Conservation (phyloP, 371 early-diverging fungal species). For the Mucor lusitanicus region DNA sequence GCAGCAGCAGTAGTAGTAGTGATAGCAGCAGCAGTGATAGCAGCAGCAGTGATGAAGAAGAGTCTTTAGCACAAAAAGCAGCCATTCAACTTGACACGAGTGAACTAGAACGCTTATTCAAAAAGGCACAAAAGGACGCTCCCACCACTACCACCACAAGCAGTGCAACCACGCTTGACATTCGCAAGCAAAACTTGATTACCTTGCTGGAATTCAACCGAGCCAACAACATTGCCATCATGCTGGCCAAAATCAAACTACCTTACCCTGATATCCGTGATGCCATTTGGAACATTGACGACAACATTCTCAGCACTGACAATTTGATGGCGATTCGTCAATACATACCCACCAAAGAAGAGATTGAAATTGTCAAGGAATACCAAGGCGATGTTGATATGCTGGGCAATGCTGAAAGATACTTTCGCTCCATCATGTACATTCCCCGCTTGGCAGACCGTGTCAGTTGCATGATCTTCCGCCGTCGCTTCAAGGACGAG, state of each 20-base stretch:
- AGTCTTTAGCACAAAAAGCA: not conserved
- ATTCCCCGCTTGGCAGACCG: conserved; percentile 73
- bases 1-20: conserved; percentile 24
- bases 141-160: not conserved
- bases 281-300: conserved; percentile 70
- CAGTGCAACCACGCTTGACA: not conserved
- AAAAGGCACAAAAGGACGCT: conserved; percentile 19
- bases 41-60: conserved; percentile 21
- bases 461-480: conserved; percentile 74
- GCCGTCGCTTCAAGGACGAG: conserved; percentile 71
- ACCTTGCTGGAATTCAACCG: conserved; percentile 65
- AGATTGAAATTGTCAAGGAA: conserved; percentile 65
- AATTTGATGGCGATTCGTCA: conserved; percentile 61
- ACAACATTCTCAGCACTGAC: conserved; percentile 55
- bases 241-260: conserved; percentile 70
- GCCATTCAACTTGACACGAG: conserved; percentile 32
- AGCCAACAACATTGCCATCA: conserved; percentile 70
- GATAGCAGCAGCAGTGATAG: conserved; percentile 24
- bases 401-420: conserved; percentile 71
- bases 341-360: conserved; percentile 66
- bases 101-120: conserved; percentile 45
- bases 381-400: conserved; percentile 66
- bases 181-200: conserved; percentile 37
- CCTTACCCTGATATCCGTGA: conserved; percentile 67
- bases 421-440: conserved; percentile 65